Evolutionary conservation across 441 rosid genomes (phyloP), one percentile per base, ranked within the genome.

Genomic region (Jatropha podagrica): DNA sequence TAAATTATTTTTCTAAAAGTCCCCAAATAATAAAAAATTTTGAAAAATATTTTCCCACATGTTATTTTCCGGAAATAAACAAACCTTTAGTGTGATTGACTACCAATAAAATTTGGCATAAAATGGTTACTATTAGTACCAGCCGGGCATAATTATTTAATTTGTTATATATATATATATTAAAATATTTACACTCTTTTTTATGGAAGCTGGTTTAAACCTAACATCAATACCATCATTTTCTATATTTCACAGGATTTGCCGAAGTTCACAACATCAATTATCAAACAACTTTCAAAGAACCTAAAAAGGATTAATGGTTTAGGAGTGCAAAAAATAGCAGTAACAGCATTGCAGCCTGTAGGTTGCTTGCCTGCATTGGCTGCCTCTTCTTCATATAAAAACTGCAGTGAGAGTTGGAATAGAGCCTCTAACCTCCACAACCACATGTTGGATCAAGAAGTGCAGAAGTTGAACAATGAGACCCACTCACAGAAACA

Each of bases 341-440:
- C 78, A 4, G 82, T 86, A 5, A 81, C 88, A 6, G 44, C 66
- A 2, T 32, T 88, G 51, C 75, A 77, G 78, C 90, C 90, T 5
- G 67, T 82, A 60, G 90, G 93, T 23, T 89, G 93, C 75, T 72
- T 88, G 75, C 93, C 91, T 5, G 65, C 52, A 62, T 20, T 69
- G 41, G 18, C 90, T 27, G 74, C 71, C 18, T 26, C 14, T 40
- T 74, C 72, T n/a, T 83, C 87, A 1, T 88, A 75, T 68, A 0
- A 76, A 42, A 82, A 83, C 26, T 89, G 91, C 78, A 84, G 72
- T 49, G 78, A 75, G 73, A 78, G 8, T 15, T 70, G 55, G 78
- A 85, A 88, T 61, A 61, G 72, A 3, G 76, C 72, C 65, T 40
- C 86, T 5, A 68, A 55, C 42, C 65, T 71, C 73, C 92, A 90